Base-by-base conservation (phyloP, 352 stramenopile genomes). In the Globisporangium parvum region DNA sequence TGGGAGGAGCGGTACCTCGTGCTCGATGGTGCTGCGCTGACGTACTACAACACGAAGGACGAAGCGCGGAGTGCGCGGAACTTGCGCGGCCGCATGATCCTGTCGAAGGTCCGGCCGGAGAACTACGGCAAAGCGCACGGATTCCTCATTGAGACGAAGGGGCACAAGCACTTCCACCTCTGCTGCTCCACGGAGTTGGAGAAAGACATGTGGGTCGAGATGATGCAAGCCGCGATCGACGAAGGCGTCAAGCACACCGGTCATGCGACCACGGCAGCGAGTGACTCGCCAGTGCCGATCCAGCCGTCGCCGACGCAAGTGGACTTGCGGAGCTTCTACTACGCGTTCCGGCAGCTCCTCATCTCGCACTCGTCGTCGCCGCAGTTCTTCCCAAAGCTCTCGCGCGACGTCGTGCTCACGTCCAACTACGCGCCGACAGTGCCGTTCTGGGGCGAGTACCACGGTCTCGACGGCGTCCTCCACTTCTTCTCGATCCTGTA, bases 131-230 rank as follows among this genome's bases (percentile, higher is more conserved):
- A 95, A 56, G 85, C 85, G 17, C 85, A 95, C 55, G 85, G 85
- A 4, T 95, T 95, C 51, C 64, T 93, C 28, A 78, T 95, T 28
- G 83, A 95, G 66, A 95, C 83, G n/a, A 77, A 85, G 54, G 80
- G 83, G 21, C 85, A 95, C 72, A 95, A 95, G 60, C 77, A 87
- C 52, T 95, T 95, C 60, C 85, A 95, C 53, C 54, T 95, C 37
- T 95, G 85, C 65, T 95, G 85, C 62, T 62, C 83, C 8, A 93
- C 83, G 9, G 85, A 93, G 58, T 63, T 95, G 26, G 85, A 95
- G 63, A 95, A 95, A 53, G 85, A 95, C 53, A 95, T 93, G 85
- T 95, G 85, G 85, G 76, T 95, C 51, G 85, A 95, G 63, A 95
- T 95, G 85, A 95, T 95, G 85, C 81, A 92, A 57, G 83, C 85